Conservation (phyloP, 768 basidiomycete genomes). For the Austroboletus eburneus region DNA sequence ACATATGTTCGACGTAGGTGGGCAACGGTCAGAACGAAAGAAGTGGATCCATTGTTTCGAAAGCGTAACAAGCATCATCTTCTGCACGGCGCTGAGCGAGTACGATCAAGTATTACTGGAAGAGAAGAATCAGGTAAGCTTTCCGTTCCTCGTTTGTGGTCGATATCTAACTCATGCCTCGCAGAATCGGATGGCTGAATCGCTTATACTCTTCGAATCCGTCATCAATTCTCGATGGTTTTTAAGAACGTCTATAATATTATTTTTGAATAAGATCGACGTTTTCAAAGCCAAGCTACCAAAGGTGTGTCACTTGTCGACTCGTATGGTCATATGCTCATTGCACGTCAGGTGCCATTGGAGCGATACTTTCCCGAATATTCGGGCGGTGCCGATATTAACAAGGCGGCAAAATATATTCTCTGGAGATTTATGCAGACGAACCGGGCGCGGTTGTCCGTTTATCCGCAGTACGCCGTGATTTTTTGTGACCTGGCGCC, state of each 20-base stretch:
- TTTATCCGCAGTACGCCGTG: slow-evolving; percentile 80
- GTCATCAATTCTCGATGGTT: slow-evolving; percentile 83
- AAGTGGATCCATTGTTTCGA: slow-evolving; percentile 83
- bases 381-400: slow-evolving; percentile 83
- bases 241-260: slow-evolving; percentile 57
- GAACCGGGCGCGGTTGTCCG: slow-evolving; percentile 76
- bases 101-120: slow-evolving; percentile 73
- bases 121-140: slow-evolving; percentile 37
- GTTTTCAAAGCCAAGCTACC: slow-evolving; percentile 73
- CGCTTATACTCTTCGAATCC: slow-evolving; percentile 68
- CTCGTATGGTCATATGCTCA: background rate
- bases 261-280: slow-evolving; percentile 71
- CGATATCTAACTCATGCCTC: background rate
- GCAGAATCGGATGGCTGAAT: slow-evolving; percentile 75
- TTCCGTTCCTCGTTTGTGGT: background rate
- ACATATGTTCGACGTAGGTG: slow-evolving; percentile 78
- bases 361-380: slow-evolving; percentile 84
- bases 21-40: slow-evolving; percentile 76
- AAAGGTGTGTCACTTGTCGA: slow-evolving; percentile 28
- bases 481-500: background rate
- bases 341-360: slow-evolving; percentile 52
- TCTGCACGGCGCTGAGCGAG: slow-evolving; percentile 71
- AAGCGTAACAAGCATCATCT: slow-evolving; percentile 76
- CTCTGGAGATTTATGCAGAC: slow-evolving; percentile 94
- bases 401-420: slow-evolving; percentile 93